Evolutionary conservation across 306 rosid genomes (phyloP).

Genomic region (Bauhinia variegata): DNA sequence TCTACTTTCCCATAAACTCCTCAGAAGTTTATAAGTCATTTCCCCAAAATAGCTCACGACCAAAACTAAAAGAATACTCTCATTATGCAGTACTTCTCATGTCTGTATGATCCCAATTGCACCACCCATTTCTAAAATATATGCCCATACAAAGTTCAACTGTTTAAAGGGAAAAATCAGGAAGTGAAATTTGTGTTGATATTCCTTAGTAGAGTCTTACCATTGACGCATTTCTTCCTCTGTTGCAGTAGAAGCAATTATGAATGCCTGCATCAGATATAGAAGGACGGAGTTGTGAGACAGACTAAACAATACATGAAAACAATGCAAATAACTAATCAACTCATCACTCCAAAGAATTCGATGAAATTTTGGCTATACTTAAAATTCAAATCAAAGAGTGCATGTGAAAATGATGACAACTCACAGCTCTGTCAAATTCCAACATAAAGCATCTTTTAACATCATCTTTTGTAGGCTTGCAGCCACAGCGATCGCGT

Average conservation of each 20-base stretch:
- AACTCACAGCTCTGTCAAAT: slow-evolving; percentile 66
- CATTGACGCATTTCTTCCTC: slow-evolving; percentile 38
- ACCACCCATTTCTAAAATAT: background rate
- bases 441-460: slow-evolving; percentile 77
- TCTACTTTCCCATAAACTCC: background rate
- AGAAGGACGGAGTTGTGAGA: background rate
- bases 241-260: slow-evolving; percentile 11
- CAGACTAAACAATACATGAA: background rate
- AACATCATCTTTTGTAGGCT: slow-evolving; percentile 68
- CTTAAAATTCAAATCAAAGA: slow-evolving; percentile 7
- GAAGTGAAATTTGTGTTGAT: background rate
- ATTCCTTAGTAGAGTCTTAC: slow-evolving; percentile 44
- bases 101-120: background rate
- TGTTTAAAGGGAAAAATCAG: background rate
- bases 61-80: background rate
- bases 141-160: slow-evolving; percentile 23
- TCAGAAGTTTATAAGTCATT: slow-evolving; percentile 7
- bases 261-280: background rate
- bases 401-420: slow-evolving; percentile 14
- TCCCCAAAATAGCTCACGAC: background rate
- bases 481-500: slow-evolving; percentile 67
- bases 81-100: background rate
- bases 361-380: slow-evolving; percentile 24
- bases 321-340: background rate
- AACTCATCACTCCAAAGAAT: slow-evolving; percentile 1